Conservation (phyloP, 2,329 filamentous ascomycete genomes). For the Domatiomyces catenatus region DNA sequence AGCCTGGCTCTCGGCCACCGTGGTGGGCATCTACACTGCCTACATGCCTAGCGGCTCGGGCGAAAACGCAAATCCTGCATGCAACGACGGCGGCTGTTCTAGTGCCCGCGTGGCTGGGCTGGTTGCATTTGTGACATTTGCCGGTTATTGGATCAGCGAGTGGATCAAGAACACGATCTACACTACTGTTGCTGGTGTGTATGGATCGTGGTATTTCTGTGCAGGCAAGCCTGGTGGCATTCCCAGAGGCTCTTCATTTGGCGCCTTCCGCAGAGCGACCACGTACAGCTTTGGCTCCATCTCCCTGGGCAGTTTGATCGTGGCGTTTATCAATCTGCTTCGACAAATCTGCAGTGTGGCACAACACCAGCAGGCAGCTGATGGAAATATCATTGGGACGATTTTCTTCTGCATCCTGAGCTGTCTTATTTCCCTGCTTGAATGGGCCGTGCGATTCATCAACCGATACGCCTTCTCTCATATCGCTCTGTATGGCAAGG, state of each 20-base stretch:
- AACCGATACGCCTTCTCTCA: conserved; percentile 89
- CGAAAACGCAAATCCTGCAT: conserved; percentile 36
- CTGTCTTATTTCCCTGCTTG: conserved; percentile 60
- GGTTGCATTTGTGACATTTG: conserved; percentile 74
- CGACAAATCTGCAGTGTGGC: conserved; percentile 72
- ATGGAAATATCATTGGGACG: conserved; percentile 53
- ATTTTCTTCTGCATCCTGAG: conserved; percentile 60
- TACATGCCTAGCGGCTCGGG: conserved; percentile 49
- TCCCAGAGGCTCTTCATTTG: conserved; percentile 63
- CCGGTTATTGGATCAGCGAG: conserved; percentile 87
- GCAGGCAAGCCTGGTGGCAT: conserved; percentile 45
- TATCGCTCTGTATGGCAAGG: conserved; percentile 81
- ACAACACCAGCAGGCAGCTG: conserved; percentile 44
- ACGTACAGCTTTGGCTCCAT: conserved; percentile 92
- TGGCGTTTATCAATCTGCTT: conserved; percentile 74
- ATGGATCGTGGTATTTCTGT: conserved; percentile 87
- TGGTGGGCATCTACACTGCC: conserved; percentile 73
- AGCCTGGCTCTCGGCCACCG: conserved; percentile 73
- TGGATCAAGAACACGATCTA: conserved; percentile 91
- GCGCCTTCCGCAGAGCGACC: conserved; percentile 64
- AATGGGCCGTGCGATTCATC: conserved; percentile 78
- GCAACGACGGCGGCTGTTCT: conserved; percentile 45
- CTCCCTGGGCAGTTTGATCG: conserved; percentile 66
- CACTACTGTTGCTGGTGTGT: conserved; percentile 71
- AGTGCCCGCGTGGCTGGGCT: conserved; percentile 67